phyloP scores from a whole-genome alignment of 2,329 filamentous ascomycete species.

The Cercospora sp. region DNA sequence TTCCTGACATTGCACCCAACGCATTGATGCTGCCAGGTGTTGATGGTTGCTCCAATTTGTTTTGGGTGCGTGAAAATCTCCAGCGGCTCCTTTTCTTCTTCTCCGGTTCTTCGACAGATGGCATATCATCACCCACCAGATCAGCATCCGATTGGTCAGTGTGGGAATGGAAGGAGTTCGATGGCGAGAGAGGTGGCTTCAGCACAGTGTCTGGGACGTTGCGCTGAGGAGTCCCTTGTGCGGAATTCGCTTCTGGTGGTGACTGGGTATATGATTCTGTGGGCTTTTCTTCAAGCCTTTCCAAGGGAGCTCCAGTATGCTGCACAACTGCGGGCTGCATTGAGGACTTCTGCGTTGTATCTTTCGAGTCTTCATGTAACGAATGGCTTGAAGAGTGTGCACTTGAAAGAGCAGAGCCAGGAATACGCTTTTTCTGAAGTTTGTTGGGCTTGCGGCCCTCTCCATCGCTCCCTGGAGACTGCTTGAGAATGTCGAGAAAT shows the following conservation, averaged over 20 bases:
- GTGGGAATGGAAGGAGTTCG: slow-evolving; percentile 72
- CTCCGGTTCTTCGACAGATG: slow-evolving; percentile 38
- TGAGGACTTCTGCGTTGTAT: slow-evolving; percentile 34
- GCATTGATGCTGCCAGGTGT: slow-evolving; percentile 31
- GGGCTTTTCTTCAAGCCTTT: slow-evolving; percentile 1
- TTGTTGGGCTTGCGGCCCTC: slow-evolving; percentile 75
- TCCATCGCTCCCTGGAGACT: slow-evolving; percentile 60
- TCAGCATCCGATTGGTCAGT: slow-evolving; percentile 84
- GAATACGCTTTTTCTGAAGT: slow-evolving; percentile 81
- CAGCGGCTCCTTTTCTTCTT: slow-evolving; percentile 74
- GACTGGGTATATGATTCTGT: slow-evolving; percentile 47
- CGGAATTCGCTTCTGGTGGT: slow-evolving; percentile 30
- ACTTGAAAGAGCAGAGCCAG: slow-evolving; percentile 76
- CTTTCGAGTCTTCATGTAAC: slow-evolving; percentile 37
- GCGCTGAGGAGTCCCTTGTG: slow-evolving; percentile 62
- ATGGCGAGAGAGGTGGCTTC: slow-evolving; percentile 69
- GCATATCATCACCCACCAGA: slow-evolving; percentile 61
- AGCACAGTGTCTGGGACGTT: slow-evolving; percentile 61
- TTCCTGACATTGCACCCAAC: slow-evolving; percentile 34
- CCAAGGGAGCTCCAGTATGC: background rate
- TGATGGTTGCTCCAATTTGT: slow-evolving; percentile 33
- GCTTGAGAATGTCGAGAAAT: slow-evolving; percentile 68
- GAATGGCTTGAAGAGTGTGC: slow-evolving; percentile 89
- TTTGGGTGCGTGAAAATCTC: slow-evolving; percentile 58
- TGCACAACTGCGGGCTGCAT: slow-evolving; percentile 22